phyloP scores from a whole-genome alignment of 2,329 filamentous ascomycete species.

The Fusarium newnesense region DNA sequence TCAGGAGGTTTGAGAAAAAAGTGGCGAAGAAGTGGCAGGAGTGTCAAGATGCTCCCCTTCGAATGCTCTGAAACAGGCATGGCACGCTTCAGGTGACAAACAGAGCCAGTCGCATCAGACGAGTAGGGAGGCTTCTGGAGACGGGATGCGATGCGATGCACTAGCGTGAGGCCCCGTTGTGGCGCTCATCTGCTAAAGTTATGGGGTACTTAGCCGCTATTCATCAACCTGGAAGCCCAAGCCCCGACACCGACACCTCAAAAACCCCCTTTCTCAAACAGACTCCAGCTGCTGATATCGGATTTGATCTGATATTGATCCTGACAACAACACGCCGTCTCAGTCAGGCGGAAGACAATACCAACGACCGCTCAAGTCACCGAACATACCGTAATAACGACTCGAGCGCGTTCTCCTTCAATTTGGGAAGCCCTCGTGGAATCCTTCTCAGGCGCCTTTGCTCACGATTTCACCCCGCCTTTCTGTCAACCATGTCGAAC shows the following conservation, averaged over 20 bases:
- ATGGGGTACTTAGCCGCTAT: conserved; percentile 42
- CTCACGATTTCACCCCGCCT: conserved; percentile 42
- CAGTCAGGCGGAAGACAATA: not conserved
- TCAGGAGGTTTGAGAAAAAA: conserved; percentile 22
- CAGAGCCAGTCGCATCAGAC: conserved; percentile 30
- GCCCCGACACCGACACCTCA: conserved; percentile 40
- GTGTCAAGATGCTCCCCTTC: conserved; percentile 4
- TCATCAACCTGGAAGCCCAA: conserved; percentile 18
- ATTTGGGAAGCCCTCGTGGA: conserved; percentile 21
- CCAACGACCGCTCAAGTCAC: not conserved
- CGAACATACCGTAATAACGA: not conserved
- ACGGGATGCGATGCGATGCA: conserved; percentile 10
- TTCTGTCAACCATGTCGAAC: conserved; percentile 63
- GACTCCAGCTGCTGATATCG: conserved; percentile 33
- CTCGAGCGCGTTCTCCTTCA: not conserved
- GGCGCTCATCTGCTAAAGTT: conserved; percentile 34
- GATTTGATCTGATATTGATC: conserved; percentile 30
- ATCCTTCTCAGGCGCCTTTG: conserved; percentile 37
- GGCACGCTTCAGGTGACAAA: conserved; percentile 42
- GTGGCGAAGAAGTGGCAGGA: conserved; percentile 5
- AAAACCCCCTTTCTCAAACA: conserved; percentile 45
- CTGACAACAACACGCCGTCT: conserved; percentile 26
- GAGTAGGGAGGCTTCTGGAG: conserved; percentile 22
- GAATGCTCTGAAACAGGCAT: conserved; percentile 25
- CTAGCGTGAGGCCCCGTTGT: conserved; percentile 25